Evolutionary conservation across 2,329 filamentous ascomycete genomes (phyloP).

Genomic region (Coniella lustricola): DNA sequence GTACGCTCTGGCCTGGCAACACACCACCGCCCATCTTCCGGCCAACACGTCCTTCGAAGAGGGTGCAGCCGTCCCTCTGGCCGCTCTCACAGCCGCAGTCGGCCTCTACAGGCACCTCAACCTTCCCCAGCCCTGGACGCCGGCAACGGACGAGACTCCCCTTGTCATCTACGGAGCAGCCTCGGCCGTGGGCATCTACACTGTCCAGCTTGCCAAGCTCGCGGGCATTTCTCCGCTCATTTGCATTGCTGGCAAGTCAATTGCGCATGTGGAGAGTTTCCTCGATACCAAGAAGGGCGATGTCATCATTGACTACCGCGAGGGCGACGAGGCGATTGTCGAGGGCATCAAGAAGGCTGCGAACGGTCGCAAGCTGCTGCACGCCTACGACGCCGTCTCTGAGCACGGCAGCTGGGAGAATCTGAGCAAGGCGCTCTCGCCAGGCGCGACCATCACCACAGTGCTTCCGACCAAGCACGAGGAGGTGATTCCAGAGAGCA

Average conservation of each 20-base stretch:
- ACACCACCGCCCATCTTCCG: slow-evolving; percentile 37
- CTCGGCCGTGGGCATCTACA: slow-evolving; percentile 51
- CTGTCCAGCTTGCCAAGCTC: slow-evolving; percentile 46
- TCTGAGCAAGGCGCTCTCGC: slow-evolving; percentile 35
- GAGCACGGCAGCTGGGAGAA: slow-evolving; percentile 43
- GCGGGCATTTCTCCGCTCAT: slow-evolving; percentile 57
- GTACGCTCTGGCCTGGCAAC: slow-evolving; percentile 33
- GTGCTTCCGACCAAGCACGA: slow-evolving; percentile 29
- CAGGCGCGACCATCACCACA: slow-evolving; percentile 30
- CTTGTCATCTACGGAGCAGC: slow-evolving; percentile 48
- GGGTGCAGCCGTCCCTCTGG: slow-evolving; percentile 36
- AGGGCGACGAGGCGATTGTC: slow-evolving; percentile 45
- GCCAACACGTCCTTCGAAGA: slow-evolving; percentile 30
- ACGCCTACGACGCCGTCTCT: slow-evolving; percentile 52
- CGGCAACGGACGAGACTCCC: slow-evolving; percentile 19
- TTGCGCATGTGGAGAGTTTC: slow-evolving; percentile 41
- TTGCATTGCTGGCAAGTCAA: slow-evolving; percentile 47
- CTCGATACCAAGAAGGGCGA: slow-evolving; percentile 50
- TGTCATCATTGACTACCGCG: slow-evolving; percentile 52
- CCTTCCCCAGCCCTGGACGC: slow-evolving; percentile 32
- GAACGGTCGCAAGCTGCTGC: slow-evolving; percentile 32
- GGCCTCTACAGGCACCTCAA: slow-evolving; percentile 30
- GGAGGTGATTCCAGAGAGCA: slow-evolving; percentile 21
- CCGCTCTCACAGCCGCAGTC: slow-evolving; percentile 35
- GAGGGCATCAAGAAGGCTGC: slow-evolving; percentile 36